Evolutionary conservation across 257 asterid species (phyloP).

Genomic region (Rhazya stricta): DNA sequence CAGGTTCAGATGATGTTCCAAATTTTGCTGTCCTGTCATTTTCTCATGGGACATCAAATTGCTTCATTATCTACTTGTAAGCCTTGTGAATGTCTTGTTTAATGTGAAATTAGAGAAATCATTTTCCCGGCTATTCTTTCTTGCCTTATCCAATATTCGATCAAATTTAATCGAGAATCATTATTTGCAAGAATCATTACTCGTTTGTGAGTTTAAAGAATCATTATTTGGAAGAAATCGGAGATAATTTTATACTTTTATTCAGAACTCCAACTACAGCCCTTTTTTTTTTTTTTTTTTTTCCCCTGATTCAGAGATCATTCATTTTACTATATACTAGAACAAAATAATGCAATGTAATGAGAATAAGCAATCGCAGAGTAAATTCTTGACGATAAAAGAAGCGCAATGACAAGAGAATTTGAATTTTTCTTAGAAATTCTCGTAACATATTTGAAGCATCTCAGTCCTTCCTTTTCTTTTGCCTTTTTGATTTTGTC

Average conservation of each 20-base stretch:
- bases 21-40: constrained; percentile 2
- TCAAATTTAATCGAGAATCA: too few relatives aligned
- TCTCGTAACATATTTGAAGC: neutral
- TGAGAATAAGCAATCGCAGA: neutral
- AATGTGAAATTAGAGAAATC: neutral
- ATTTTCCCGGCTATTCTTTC: neutral
- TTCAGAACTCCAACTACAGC: too few relatives aligned
- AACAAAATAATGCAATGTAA: too few relatives aligned
- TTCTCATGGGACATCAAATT: constrained; percentile 9
- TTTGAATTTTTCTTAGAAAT: neutral
- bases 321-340: too few relatives aligned
- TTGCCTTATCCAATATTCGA: too few relatives aligned
- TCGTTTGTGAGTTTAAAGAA: neutral
- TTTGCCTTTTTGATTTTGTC: constrained; percentile 45
- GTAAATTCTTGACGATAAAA: neutral
- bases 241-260: too few relatives aligned
- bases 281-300: too few relatives aligned
- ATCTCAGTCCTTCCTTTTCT: constrained; percentile 16
- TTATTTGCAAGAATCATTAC: too few relatives aligned
- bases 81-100: neutral
- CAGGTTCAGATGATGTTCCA: constrained; percentile 8
- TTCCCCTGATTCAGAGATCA: neutral
- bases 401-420: neutral
- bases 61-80: neutral
- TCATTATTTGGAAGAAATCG: too few relatives aligned